Evolutionary conservation across 176 grass and related monocot species (phyloP).

Genomic region (Poa annua): DNA sequence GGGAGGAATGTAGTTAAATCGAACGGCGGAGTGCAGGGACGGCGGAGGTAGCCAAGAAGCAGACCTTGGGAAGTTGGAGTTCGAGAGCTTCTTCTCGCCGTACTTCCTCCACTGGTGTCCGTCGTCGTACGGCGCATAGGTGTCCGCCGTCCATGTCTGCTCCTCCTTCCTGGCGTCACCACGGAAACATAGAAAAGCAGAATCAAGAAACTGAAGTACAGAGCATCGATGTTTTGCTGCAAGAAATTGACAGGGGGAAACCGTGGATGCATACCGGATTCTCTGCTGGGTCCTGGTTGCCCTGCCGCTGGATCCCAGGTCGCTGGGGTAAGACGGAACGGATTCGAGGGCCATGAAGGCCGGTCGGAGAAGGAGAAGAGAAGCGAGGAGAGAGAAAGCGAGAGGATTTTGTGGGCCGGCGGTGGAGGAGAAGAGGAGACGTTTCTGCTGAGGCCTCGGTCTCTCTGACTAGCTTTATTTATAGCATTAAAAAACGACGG

Average conservation of each 20-base stretch:
- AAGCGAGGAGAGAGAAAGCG: not conserved
- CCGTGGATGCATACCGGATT: conserved; percentile 24
- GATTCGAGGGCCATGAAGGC: conserved; percentile 55
- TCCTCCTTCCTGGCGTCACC: conserved; percentile 48
- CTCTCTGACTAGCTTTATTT: conserved; percentile 49
- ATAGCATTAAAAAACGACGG: conserved; percentile 54
- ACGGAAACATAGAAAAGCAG: not conserved
- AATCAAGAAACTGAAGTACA: not conserved
- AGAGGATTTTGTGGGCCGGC: conserved; percentile 37
- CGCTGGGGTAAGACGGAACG: conserved; percentile 29
- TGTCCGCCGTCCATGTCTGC: conserved; percentile 52
- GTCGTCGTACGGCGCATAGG: conserved; percentile 65
- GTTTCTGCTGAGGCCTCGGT: conserved; percentile 35
- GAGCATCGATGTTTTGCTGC: not conserved
- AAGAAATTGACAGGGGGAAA: not conserved
- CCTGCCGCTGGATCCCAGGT: conserved; percentile 36
- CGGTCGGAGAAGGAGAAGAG: conserved; percentile 14
- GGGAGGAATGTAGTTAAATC: not conserved
- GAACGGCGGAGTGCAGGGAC: not conserved
- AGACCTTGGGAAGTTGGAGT: conserved; percentile 70
- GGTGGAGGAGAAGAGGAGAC: conserved; percentile 9
- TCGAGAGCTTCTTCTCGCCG: conserved; percentile 84
- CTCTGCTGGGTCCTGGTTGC: conserved; percentile 41
- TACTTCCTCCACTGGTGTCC: conserved; percentile 95
- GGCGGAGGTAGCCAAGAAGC: not conserved